These are phyloP conservation scores for Gillenia trifoliata DNA, from an alignment of 306 rosid species.

Conservation along the genomic window DNA sequence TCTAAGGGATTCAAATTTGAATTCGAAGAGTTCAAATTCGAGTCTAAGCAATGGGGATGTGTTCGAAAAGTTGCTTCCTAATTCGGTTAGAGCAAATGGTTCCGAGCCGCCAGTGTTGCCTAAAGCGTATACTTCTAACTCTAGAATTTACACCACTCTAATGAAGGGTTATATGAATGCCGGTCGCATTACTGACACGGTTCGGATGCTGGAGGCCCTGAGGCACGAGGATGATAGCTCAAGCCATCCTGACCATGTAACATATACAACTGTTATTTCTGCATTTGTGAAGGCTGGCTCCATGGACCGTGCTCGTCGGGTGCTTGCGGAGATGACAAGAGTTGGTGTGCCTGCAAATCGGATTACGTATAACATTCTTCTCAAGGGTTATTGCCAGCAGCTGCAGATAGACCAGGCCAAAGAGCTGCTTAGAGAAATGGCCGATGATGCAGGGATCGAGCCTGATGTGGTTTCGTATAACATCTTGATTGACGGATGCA, in stretches of 20 bases:
- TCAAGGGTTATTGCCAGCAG: constrained; percentile 82
- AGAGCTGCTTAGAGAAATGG: constrained; percentile 78
- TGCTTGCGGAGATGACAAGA: constrained; percentile 86
- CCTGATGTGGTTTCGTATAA: constrained; percentile 95
- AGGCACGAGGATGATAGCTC: constrained; percentile 58
- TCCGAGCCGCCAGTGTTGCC: constrained; percentile 60
- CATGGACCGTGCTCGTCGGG: constrained; percentile 84
- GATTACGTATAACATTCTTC: constrained; percentile 82
- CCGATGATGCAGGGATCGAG: constrained; percentile 57
- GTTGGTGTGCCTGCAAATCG: constrained; percentile 67
- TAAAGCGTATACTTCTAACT: constrained; percentile 49
- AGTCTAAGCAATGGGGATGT: constrained; percentile 16
- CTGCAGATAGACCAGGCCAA: constrained; percentile 69
- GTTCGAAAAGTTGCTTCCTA: constrained; percentile 74
- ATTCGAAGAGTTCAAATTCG: neutral
- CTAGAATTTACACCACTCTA: constrained; percentile 82
- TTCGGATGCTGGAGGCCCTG: constrained; percentile 88
- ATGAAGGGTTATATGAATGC: constrained; percentile 95
- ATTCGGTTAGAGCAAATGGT: constrained; percentile 25
- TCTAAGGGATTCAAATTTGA: constrained; percentile 41
- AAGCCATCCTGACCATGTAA: constrained; percentile 89
- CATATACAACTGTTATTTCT: constrained; percentile 87
- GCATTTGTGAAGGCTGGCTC: constrained; percentile 75
- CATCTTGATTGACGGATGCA: constrained; percentile 79
- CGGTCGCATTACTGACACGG: constrained; percentile 74